These are phyloP conservation scores for Fistulinella prunicolor DNA, from an alignment of 768 basidiomycete genomes.

Conservation along the genomic window DNA sequence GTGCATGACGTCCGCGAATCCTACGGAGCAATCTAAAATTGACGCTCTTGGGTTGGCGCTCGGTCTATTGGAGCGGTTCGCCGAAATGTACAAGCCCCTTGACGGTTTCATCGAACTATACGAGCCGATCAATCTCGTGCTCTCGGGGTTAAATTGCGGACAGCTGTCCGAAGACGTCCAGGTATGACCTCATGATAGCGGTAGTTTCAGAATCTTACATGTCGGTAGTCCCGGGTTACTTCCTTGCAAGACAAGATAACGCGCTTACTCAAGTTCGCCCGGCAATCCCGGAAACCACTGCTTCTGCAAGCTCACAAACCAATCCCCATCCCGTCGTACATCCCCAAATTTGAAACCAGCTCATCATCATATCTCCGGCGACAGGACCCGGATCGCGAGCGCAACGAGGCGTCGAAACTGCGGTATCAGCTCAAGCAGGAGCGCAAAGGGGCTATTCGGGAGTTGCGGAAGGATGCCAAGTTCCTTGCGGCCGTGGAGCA, in stretches of 20 bases:
- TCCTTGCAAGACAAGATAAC: constrained; percentile 48
- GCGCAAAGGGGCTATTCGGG: constrained; percentile 93
- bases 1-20: constrained; percentile 36
- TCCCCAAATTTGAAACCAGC: constrained; percentile 86
- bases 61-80: constrained; percentile 61
- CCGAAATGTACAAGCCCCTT: constrained; percentile 73
- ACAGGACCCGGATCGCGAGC: constrained; percentile 90
- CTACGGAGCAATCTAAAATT: constrained; percentile 62
- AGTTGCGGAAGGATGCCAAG: constrained; percentile 90
- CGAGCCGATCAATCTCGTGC: constrained; percentile 56
- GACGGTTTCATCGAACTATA: constrained; percentile 87
- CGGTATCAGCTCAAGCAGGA: constrained; percentile 92
- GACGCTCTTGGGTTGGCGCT: constrained; percentile 66
- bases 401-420: constrained; percentile 83
- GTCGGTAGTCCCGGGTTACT: constrained; percentile 44
- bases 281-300: constrained; percentile 72
- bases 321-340: constrained; percentile 89
- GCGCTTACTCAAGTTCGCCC: constrained; percentile 71
- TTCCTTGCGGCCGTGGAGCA: constrained; percentile 91
- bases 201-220: constrained; percentile 9
- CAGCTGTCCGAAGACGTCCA: constrained; percentile 50
- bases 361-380: constrained; percentile 72
- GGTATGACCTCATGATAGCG: constrained; percentile 38
- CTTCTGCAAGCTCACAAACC: constrained; percentile 90
- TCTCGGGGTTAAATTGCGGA: constrained; percentile 50